Evolutionary conservation across 148 eudicot genomes (phyloP), one percentile per base, ranked within the genome.

Genomic region (Fagopyrum homotropicum): DNA sequence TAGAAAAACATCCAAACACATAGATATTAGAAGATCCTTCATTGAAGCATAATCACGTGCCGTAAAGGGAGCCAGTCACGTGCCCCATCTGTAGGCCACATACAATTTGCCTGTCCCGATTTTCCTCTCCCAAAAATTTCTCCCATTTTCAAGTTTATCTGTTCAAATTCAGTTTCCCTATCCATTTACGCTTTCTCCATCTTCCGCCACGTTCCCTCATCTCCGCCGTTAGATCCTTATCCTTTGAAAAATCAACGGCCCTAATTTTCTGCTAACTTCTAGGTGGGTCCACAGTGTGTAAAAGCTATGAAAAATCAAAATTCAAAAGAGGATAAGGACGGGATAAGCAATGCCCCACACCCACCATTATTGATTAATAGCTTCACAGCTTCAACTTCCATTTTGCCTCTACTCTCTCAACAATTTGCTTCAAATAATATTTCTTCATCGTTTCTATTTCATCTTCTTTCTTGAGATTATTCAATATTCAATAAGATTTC

Each of bases 11-110:
- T 5, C 69, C n/a, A 30, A 63, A 63, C 12, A 66, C 40, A 35
- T 0, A 35, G 40, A 35, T 35, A 35, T 35, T 40, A 11, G 45
- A 43, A 5, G 16, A 43, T 43, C 71, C 46, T 5, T 8, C 71
- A 6, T 15, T 43, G 71, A 40, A 46, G 55, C 54, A 19, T 4
- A 46, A 17, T 1, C 74, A 72, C 74, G 74, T 72, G 74, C 74
- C 52, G 40, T 5, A 72, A 72, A 72, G 74, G 9, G 55, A 72
- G 74, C 55, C 74, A 72, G 2, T 72, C 74, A 72, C 74, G 74
- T 72, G 74, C 74, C 55, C 55, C 35, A 0, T 72, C 74, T 22
- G 47, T 46, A 22, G 7, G 74, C 74, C 74, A 72, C 55, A 72
- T 46, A 72, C 9, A 66, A 5, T 46, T 46, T 19, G 54, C 55